Percentiles rank a stretch among this genome's conserved stretches.
Conservation (phyloP, 2,329 filamentous ascomycete species). For the Parafenestella ontariensis region DNA sequence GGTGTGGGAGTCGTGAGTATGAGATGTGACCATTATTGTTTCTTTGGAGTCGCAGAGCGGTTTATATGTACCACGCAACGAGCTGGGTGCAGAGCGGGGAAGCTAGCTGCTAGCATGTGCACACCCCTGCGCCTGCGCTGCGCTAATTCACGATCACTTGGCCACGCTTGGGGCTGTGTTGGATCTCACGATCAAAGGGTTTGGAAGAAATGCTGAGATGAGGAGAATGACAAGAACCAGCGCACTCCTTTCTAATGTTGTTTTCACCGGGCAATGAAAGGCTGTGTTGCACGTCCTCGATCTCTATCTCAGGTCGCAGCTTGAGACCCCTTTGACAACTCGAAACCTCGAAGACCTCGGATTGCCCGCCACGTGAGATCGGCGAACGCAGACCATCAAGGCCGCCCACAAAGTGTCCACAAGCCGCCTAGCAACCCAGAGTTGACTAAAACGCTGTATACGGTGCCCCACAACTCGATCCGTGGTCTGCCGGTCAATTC, state of each 20-base stretch:
- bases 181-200: conserved; percentile 7
- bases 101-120: no score
- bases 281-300: not conserved
- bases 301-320: not conserved
- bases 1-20: conserved; percentile 17
- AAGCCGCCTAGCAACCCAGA: no score
- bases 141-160: conserved; percentile 9
- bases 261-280: not conserved
- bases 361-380: conserved; percentile 20
- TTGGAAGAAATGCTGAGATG: not conserved
- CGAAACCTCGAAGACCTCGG: conserved; percentile 6
- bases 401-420: conserved; percentile 15
- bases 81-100: conserved; percentile 25
- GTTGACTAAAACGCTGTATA: no score
- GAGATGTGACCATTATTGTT: conserved; percentile 16
- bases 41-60: conserved; percentile 8
- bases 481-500: conserved; percentile 14
- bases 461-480: conserved; percentile 14
- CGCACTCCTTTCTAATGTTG: not conserved
- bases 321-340: conserved; percentile 1
- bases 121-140: conserved; percentile 9
- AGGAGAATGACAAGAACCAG: not conserved
- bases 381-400: conserved; percentile 18
- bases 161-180: conserved; percentile 25
- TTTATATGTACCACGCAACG: conserved; percentile 28